Evolutionary conservation across 2,329 filamentous ascomycete species (phyloP), one percentile per base, ranked within the genome.

Genomic region (Colletotrichum spinosum): DNA sequence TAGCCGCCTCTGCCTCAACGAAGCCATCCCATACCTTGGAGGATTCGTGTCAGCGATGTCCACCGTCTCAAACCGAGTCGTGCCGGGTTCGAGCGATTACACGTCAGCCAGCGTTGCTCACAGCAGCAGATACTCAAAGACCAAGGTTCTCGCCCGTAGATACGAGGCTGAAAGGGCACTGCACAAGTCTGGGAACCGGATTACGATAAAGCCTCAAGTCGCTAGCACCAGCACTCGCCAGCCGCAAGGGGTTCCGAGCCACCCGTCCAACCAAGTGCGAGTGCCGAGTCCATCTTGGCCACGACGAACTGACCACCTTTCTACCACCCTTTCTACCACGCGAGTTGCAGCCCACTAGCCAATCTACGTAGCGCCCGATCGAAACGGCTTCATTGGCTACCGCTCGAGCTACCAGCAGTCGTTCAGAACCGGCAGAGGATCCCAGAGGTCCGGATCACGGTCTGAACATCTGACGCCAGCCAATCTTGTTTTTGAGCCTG

Each of bases 401-500:
- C 33, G 44, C 7, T 35, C 38, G 13, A 45, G 44, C 37, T 50
- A 15, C 45, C 11, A 15, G 42, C 35, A 25, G 25, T 25, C 25
- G 25, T 25, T 56, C 54, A 44, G 15, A 33, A 34, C 46, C 42
- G 53, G 42, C 13, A 37, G 53, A 17, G 45, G 44, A 37, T 34
- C 45, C 60, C 49, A 51, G 56, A n/a, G 50, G 55, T 50, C 44
- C 50, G 55, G 55, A 54, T 64, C 50, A 51, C 50, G 15, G 60
- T 42, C 46, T 62, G 60, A 60, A 45, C 50, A 65, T 65, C 61
- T 65, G 50, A 55, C 25, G 25, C 25, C 25, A 25, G 25, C 25
- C 25, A 25, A 25, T 25, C 25, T 25, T 25, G 25, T 25, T 25
- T 25, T 25, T 25, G 25, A 25, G 2, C 4, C 25, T 5, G 25